phyloP scores from a whole-genome alignment of 345 rosid species.

The thale cress (Arabidopsis thaliana) region TAIR10.1 NC_003076.8:15966001-15966500 shows the following conservation, averaged over 20 bases:
- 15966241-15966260: slow-evolving; percentile 50
- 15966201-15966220: slow-evolving; percentile 36
- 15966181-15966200: slow-evolving; percentile 7
- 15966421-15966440: background rate
- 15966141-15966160: slow-evolving; percentile 49
- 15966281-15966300: slow-evolving; percentile 96
- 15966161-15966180: slow-evolving; percentile 42
- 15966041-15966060: slow-evolving; percentile 68
- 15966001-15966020: slow-evolving; percentile 85
- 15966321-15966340: slow-evolving; percentile 78
- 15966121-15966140: slow-evolving; percentile 27
- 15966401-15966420: slow-evolving; percentile 49
- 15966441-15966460: slow-evolving; percentile 20
- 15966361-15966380: slow-evolving; percentile 75
- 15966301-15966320: slow-evolving; percentile 93
- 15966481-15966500: slow-evolving; percentile 10
- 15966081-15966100: slow-evolving; percentile 57
- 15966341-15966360: slow-evolving; percentile 68
- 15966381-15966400: slow-evolving; percentile 88
- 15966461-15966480: slow-evolving; percentile 23
- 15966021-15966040: slow-evolving; percentile 78
- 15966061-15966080: slow-evolving; percentile 8
- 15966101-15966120: slow-evolving; percentile 63
- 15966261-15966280: slow-evolving; percentile 63
- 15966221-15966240: slow-evolving; percentile 83